These are phyloP conservation scores for Panicum virgatum DNA, from an alignment of 202 grass and related monocot genomes.

Conservation along the genomic window DNA sequence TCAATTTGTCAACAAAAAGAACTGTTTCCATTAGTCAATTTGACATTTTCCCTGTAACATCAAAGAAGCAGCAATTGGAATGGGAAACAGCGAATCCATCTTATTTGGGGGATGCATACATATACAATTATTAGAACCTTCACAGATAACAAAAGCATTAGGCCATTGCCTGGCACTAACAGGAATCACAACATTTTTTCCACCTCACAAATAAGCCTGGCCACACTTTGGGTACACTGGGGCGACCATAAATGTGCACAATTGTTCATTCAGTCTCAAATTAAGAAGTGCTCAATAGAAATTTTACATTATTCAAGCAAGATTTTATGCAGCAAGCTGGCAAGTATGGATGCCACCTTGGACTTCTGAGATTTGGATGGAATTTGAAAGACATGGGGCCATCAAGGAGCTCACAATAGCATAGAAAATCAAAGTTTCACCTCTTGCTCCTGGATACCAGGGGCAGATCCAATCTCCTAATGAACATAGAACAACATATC, in stretches of 20 bases:
- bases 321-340: background rate
- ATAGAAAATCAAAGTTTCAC: background rate
- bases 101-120: background rate
- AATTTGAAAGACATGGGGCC: background rate
- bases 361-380: background rate
- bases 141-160: background rate
- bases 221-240: background rate
- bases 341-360: background rate
- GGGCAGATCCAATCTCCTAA: background rate
- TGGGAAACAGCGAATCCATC: slow-evolving; percentile 12
- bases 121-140: background rate
- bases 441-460: background rate
- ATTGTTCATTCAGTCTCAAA: background rate
- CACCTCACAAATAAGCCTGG: background rate
- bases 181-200: background rate
- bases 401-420: background rate
- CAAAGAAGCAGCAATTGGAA: background rate
- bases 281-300: background rate
- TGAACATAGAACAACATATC: background rate
- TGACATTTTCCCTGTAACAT: background rate
- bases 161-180: too few relatives aligned
- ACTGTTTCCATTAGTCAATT: background rate
- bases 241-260: background rate
- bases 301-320: background rate
- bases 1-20: background rate